Conservation (phyloP, 2,329 filamentous ascomycete genomes). For the Aspergillus fumigatiaffinis region DNA sequence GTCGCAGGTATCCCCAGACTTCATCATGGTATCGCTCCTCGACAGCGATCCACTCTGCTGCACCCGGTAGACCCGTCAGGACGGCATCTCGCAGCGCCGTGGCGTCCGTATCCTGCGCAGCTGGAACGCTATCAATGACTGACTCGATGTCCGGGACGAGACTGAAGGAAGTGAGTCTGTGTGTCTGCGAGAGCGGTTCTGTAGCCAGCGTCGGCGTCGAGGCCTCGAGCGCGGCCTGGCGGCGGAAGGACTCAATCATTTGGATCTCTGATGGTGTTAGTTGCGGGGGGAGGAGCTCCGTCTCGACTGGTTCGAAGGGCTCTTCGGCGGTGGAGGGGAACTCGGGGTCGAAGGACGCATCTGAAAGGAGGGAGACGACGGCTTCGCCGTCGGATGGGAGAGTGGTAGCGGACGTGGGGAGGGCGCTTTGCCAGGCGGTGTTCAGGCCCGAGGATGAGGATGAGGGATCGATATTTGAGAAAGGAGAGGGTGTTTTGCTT, state of each 20-base stretch:
- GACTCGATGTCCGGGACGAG: constrained; percentile 33
- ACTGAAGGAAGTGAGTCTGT: constrained; percentile 24
- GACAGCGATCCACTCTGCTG: constrained; percentile 31
- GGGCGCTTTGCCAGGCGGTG: constrained; percentile 17
- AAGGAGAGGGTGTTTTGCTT: neutral
- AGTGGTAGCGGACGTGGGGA: constrained; percentile 2
- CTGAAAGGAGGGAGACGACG: constrained; percentile 39
- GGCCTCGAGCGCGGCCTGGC: constrained; percentile 8
- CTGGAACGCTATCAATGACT: constrained; percentile 24
- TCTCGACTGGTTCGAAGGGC: constrained; percentile 19
- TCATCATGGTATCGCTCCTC: constrained; percentile 50
- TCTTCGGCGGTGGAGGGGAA: constrained; percentile 21
- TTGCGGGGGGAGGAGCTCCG: constrained; percentile 17
- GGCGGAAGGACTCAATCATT: constrained; percentile 31
- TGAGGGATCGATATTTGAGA: neutral
- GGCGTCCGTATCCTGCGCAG: constrained; percentile 6
- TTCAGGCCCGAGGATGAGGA: constrained; percentile 11
- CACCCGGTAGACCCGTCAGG: constrained; percentile 26
- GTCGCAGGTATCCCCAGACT: constrained; percentile 63
- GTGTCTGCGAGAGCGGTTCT: constrained; percentile 5
- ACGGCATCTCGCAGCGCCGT: constrained; percentile 28
- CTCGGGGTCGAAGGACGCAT: constrained; percentile 29
- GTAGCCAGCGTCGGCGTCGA: constrained; percentile 1
- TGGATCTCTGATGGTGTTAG: constrained; percentile 25
- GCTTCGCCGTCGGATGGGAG: constrained; percentile 37